Percentiles rank a stretch among this genome's conserved stretches.
These are phyloP conservation scores for Talaromyces amestolkiae DNA, from an alignment of 2,329 filamentous ascomycete species.

Conservation along the genomic window DNA sequence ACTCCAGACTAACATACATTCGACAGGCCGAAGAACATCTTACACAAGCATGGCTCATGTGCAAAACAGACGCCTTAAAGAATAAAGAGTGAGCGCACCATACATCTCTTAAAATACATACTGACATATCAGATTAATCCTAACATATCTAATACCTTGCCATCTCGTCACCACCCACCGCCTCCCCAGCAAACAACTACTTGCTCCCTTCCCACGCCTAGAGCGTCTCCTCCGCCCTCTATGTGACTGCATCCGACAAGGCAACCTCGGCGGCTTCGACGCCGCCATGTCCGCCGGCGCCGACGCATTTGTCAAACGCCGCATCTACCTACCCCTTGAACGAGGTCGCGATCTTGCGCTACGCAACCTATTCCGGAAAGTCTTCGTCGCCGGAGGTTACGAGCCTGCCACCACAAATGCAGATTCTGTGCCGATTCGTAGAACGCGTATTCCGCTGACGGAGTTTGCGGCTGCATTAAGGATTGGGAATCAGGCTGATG, in stretches of 20 bases:
- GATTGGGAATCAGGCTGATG: conserved; percentile 58
- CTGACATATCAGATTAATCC: conserved; percentile 64
- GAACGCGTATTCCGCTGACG: conserved; percentile 74
- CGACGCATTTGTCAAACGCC: conserved; percentile 86
- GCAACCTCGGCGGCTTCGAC: conserved; percentile 82
- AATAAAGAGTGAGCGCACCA: conserved; percentile 72
- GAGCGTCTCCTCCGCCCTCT: conserved; percentile 77
- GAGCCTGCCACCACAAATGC: conserved; percentile 67
- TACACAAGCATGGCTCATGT: conserved; percentile 76
- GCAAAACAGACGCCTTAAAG: conserved; percentile 66
- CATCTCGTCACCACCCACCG: conserved; percentile 84
- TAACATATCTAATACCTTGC: conserved; percentile 93
- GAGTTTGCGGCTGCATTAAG: conserved; percentile 85
- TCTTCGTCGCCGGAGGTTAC: conserved; percentile 80
- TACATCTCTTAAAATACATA: not conserved
- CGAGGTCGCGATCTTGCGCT: conserved; percentile 86
- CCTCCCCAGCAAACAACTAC: conserved; percentile 69
- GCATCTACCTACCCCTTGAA: conserved; percentile 93
- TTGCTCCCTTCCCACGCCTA: conserved; percentile 72
- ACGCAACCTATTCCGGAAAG: conserved; percentile 86
- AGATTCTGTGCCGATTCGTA: conserved; percentile 57
- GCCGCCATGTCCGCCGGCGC: conserved; percentile 75
- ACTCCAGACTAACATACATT: not conserved
- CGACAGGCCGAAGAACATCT: conserved; percentile 73
- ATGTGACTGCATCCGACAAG: conserved; percentile 72